A percentile compares a stretch with the other conserved stretches of the same genome.
These are phyloP conservation scores for Acanthamoeba castellanii DNA, from an alignment of 208 protist genomes.

Conservation along the genomic window DNA sequence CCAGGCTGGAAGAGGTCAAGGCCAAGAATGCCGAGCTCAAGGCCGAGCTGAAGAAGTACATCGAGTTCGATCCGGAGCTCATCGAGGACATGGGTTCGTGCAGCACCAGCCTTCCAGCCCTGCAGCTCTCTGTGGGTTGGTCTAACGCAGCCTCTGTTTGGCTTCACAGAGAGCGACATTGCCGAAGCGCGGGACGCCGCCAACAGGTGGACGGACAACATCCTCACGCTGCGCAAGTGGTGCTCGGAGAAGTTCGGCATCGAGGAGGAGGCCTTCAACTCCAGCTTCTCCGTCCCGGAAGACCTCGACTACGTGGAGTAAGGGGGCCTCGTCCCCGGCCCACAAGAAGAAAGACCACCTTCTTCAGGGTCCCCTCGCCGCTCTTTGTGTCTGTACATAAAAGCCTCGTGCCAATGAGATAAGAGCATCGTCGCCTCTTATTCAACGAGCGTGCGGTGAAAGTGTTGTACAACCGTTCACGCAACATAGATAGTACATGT, in stretches of 20 bases:
- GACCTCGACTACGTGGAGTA: conserved; percentile 83
- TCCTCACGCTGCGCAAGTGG: conserved; percentile 77
- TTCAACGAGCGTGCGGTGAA: too few species aligned
- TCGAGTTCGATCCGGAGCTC: conserved; percentile 36
- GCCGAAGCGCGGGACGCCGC: conserved; percentile 72
- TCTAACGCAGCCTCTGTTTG: too few species aligned
- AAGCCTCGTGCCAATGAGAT: too few species aligned
- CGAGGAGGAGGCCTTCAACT: conserved; percentile 74
- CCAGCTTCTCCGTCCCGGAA: conserved; percentile 74
- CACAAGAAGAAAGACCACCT: too few species aligned
- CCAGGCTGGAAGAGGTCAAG: not conserved
- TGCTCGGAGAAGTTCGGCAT: conserved; percentile 81
- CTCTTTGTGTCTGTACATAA: too few species aligned
- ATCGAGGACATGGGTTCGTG: conserved; percentile 40
- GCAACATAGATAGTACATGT: too few species aligned
- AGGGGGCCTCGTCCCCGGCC: not conserved
- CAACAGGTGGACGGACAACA: conserved; percentile 85
- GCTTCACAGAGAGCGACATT: conserved; percentile 58
- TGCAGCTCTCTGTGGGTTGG: not conserved
- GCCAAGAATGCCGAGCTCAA: not conserved
- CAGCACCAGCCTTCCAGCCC: not conserved
- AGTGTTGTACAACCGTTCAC: too few species aligned
- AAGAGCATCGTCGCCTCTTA: too few species aligned
- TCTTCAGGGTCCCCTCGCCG: too few species aligned
- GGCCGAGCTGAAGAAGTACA: not conserved